phyloP scores from a whole-genome alignment of 2,329 filamentous ascomycete species.

The Teratosphaeria nubilosa region DNA sequence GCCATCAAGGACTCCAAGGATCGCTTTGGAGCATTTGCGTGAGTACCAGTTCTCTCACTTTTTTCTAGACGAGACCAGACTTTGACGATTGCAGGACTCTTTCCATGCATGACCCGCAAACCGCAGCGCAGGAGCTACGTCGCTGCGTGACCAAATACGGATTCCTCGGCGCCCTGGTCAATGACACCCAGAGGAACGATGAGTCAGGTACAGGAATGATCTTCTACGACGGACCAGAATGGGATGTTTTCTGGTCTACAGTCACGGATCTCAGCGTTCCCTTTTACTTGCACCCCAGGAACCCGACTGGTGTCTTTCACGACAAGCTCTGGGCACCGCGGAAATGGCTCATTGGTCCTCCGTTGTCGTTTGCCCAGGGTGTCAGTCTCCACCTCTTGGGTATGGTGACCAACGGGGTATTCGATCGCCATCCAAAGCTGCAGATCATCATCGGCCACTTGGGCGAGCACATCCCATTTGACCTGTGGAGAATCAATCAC shows the following conservation, averaged over 20 bases:
- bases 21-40: slow-evolving; percentile 36
- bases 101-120: slow-evolving; percentile 17
- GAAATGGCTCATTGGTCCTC: not conserved
- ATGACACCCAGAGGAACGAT: slow-evolving; percentile 12
- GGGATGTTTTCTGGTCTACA: slow-evolving; percentile 15
- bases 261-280: slow-evolving; percentile 36
- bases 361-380: slow-evolving; percentile 20
- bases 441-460: slow-evolving; percentile 46
- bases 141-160: slow-evolving; percentile 12
- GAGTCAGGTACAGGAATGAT: slow-evolving; percentile 6
- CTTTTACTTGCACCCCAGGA: slow-evolving; percentile 38
- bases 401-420: slow-evolving; percentile 42
- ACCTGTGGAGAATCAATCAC: slow-evolving; percentile 36
- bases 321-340: slow-evolving; percentile 3
- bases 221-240: slow-evolving; percentile 14
- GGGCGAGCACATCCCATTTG: slow-evolving; percentile 46
- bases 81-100: slow-evolving; percentile 2
- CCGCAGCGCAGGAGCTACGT: slow-evolving; percentile 14
- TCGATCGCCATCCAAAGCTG: slow-evolving; percentile 41
- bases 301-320: slow-evolving; percentile 25
- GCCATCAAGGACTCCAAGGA: slow-evolving; percentile 33
- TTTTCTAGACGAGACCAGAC: not conserved
- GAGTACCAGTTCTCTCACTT: not conserved
- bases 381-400: slow-evolving; percentile 38
- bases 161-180: slow-evolving; percentile 20